Conservation (phyloP, 169 alveolate species). For the Plasmodium cynomolgi region DNA sequence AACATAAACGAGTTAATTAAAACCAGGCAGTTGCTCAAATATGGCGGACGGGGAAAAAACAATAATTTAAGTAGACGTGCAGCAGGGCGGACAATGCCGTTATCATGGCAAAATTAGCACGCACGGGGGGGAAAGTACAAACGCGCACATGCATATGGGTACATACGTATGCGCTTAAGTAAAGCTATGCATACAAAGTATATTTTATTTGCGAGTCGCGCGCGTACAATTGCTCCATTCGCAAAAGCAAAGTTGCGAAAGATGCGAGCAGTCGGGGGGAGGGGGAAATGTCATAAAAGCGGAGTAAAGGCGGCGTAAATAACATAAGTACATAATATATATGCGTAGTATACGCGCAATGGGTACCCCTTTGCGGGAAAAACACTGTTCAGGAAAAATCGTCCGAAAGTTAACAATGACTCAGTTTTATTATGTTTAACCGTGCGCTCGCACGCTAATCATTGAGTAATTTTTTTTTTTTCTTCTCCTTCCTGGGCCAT, state of each 20-base stretch:
- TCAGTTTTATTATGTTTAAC: background rate
- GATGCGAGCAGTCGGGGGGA: background rate
- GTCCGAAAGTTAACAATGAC: background rate
- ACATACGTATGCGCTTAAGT: background rate
- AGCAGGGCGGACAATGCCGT: background rate
- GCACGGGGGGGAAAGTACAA: background rate
- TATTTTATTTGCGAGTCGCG: background rate
- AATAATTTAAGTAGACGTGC: background rate
- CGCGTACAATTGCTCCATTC: background rate
- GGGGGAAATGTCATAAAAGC: background rate
- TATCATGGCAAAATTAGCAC: background rate
- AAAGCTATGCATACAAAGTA: background rate
- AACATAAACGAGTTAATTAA: background rate
- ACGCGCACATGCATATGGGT: background rate
- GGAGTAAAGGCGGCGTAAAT: background rate
- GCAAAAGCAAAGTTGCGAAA: background rate
- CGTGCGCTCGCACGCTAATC: background rate
- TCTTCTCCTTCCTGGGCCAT: background rate
- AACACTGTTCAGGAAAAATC: background rate
- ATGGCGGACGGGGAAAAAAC: background rate
- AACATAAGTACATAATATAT: background rate
- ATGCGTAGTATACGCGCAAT: background rate
- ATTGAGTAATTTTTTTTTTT: background rate
- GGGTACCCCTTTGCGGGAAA: background rate
- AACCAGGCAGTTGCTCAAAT: background rate